Base-by-base conservation (phyloP, 2,329 filamentous ascomycete species). In the Fusarium sublunatum region DNA sequence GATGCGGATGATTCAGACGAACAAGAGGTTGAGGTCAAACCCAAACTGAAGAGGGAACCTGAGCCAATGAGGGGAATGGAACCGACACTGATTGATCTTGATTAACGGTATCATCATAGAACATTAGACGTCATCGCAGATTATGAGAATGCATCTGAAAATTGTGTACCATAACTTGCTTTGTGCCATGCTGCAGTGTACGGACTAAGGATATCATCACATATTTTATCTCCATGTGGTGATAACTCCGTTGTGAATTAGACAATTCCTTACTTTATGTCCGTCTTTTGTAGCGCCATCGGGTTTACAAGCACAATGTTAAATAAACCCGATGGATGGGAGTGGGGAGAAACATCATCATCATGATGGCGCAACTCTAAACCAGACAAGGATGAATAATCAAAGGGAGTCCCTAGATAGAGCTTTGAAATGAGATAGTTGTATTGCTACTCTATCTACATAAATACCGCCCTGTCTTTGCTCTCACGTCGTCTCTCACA, bases 61-160 rank as follows among this genome's bases (percentile, higher is more conserved):
- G 19, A 19, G 19, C 19, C 19, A 19, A 19, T n/a, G 28, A 40
- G 35, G n/a, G 31, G 15, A 38, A 41, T 13, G 13, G 60, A 64
- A 15, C 61, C 38, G 6, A 32, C 52, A 12, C 36, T 68, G 43
- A 68, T 68, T 19, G 63, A 41, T 9, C 54, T 31, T 51, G 53
- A 57, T 34, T 44, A 10, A 32, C 5, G n/a, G 28, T 22, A 40
- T 24, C 34, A 26, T 15, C 24, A 9, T 25, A 26, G 13, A 28
- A 19, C 26, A 24, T 26, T 13, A 36, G 5, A n/a, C 31, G 15
- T 19, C 34, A 24, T 7, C 9, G 4, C 26, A 10, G 9, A 7
- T 28, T 28, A 10, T 7, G 26, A 28, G 6, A 28, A 28, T 28
- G 26, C 26, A 28, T 10, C 6, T 28, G 19, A 19, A 28, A 10